Evolutionary conservation across 208 protist species (phyloP), one percentile per base, ranked within the genome.

Genomic region (Leishmania tropica): DNA sequence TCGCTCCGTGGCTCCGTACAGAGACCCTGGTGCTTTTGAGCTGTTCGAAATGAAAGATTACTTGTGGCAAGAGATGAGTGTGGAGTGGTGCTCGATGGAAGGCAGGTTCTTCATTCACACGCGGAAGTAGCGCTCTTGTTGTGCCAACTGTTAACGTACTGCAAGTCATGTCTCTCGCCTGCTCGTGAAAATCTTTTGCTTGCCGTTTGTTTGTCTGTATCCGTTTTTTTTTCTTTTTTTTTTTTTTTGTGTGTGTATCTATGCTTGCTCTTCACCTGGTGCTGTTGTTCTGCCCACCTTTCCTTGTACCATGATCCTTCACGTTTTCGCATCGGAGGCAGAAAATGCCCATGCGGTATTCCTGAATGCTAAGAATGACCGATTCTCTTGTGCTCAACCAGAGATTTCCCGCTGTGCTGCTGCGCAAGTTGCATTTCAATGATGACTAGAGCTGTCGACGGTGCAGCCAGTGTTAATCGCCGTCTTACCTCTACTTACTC

Each of bases 41-140:
- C 87, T 86, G 48, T 97, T 97, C 78, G 78, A 89, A 17, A 97
- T 97, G 92, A 86, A 78, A 35, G 93, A 97, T 81, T 97, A 92
- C 77, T 71, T 76, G 28, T 97, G 93, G 93, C 93, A 95, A 54
- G 82, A 84, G 13, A 83, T 79, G 58, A 92, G 86, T 60, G 93
- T 97, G 13, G 93, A 97, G 79, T 97, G 93, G 93, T 92, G 89
- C 71, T 79, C 74, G 15, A 84, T 88, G 73, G 85, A 91, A 31
- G 93, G 93, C 17, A 65, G 79, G 0, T 97, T 95, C 77, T 97
- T 88, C 76, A 78, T 91, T 70, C 93, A 97, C 85, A 85, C 77
- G 37, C 73, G 82, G 42, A 85, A 78, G 56, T 85, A 85, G 78
- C n/a, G 3, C 40, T 68, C 31, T 40, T 19, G 31, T 11, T 47